Conservation (phyloP, 148 eudicot genomes). For the Rhododendron henanense region DNA sequence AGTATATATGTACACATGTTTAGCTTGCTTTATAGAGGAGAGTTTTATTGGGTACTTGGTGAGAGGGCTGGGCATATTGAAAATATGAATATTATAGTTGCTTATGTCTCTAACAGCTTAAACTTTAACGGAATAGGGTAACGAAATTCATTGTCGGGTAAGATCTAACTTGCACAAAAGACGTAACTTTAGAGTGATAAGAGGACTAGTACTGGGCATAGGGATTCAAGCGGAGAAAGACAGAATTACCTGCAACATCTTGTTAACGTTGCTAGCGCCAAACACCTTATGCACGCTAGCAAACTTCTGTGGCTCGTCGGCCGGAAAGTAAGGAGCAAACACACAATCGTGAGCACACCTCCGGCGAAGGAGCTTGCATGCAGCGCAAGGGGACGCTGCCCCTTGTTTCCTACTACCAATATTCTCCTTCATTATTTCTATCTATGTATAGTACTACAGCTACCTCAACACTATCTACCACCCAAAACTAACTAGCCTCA, state of each 20-base stretch:
- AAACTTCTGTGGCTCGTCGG: slow-evolving; percentile 85
- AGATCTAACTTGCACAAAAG: background rate
- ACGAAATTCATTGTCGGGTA: too few species aligned
- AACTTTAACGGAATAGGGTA: background rate
- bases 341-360: slow-evolving; percentile 77
- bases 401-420: slow-evolving; percentile 56
- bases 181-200: background rate
- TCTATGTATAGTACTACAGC: background rate
- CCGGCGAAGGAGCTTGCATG: slow-evolving; percentile 71
- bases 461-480: background rate
- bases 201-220: background rate
- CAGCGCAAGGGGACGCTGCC: slow-evolving; percentile 75
- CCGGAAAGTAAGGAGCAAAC: slow-evolving; percentile 81
- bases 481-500: background rate
- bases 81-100: too few species aligned
- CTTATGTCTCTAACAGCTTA: background rate
- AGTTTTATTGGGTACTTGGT: background rate
- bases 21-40: background rate
- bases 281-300: slow-evolving; percentile 84
- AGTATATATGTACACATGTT: background rate
- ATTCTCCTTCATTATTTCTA: slow-evolving; percentile 45
- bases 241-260: slow-evolving; percentile 63
- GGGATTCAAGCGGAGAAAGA: background rate
- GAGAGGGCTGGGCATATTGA: background rate
- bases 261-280: slow-evolving; percentile 96